Conservation (phyloP, 1,139 yeast species). For the Kodamaea sp. region DNA sequence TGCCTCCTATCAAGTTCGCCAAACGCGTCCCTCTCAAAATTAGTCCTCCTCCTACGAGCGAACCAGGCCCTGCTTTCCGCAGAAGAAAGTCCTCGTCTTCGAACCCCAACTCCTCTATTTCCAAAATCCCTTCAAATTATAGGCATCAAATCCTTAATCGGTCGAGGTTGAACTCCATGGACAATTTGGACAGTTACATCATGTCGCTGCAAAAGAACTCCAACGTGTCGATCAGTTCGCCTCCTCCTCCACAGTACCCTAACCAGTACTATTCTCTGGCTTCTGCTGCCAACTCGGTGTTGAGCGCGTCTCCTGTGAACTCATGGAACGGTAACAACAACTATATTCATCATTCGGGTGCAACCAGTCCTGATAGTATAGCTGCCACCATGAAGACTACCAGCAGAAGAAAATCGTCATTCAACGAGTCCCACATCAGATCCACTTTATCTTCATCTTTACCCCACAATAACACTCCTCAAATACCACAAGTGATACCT, state of each 20-base stretch:
- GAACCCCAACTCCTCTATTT: constrained; percentile 14
- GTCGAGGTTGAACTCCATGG: constrained; percentile 46
- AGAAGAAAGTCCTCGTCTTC: constrained; percentile 32
- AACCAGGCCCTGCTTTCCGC: constrained; percentile 19
- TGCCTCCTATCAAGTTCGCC: constrained; percentile 47
- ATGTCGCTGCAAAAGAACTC: constrained; percentile 43
- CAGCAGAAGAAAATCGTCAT: constrained; percentile 42
- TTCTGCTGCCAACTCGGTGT: constrained; percentile 16
- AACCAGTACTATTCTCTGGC: constrained; percentile 11
- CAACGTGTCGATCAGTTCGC: constrained; percentile 36
- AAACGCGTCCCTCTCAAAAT: constrained; percentile 45
- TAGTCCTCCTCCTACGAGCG: constrained; percentile 41
- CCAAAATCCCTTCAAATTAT: constrained; percentile 13
- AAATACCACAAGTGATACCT: constrained; percentile 6
- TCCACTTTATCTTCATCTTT: constrained; percentile 37
- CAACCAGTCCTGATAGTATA: constrained; percentile 22
- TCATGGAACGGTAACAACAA: constrained; percentile 29
- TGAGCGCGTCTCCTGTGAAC: constrained; percentile 26
- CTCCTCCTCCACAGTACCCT: constrained; percentile 25
- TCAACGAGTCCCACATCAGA: constrained; percentile 46
- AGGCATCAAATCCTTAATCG: constrained; percentile 40
- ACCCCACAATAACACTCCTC: constrained; percentile 14
- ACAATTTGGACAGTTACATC: constrained; percentile 45
- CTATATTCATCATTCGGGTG: constrained; percentile 19
- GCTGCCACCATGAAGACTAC: constrained; percentile 18